Evolutionary conservation across 1,139 yeast genomes (phyloP).

Genomic region (Hansenula sp.): DNA sequence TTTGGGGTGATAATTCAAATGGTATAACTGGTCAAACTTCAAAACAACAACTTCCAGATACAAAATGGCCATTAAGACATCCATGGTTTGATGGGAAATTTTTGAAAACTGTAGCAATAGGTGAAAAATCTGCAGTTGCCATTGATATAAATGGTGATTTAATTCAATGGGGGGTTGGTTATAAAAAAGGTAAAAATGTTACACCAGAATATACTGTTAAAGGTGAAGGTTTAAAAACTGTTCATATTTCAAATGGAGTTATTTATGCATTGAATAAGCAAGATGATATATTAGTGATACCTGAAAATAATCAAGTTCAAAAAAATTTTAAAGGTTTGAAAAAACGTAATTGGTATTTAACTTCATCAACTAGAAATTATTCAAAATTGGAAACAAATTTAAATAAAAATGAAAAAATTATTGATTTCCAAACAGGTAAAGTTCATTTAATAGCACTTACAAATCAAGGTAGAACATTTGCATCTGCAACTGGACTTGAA

Average conservation of each 20-base stretch:
- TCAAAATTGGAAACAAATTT: constrained; percentile 10
- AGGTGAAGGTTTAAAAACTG: constrained; percentile 41
- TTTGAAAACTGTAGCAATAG: constrained; percentile 54
- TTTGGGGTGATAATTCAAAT: constrained; percentile 44
- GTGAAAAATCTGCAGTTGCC: constrained; percentile 54
- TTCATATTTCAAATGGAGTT: constrained; percentile 47
- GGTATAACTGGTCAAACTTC: constrained; percentile 35
- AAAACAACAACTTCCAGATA: constrained; percentile 28
- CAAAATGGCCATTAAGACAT: constrained; percentile 55
- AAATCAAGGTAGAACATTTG: constrained; percentile 57
- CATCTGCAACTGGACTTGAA: constrained; percentile 50
- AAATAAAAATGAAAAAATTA: constrained; percentile 40
- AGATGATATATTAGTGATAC: constrained; percentile 36
- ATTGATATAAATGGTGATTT: constrained; percentile 69
- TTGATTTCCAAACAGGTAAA: constrained; percentile 54
- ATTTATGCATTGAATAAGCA: constrained; percentile 56
- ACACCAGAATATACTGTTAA: constrained; percentile 23
- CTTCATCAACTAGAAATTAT: constrained; percentile 19
- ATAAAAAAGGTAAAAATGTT: constrained; percentile 9
- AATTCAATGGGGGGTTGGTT: constrained; percentile 59
- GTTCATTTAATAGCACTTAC: constrained; percentile 64
- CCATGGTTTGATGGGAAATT: constrained; percentile 58
- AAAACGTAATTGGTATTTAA: constrained; percentile 14
- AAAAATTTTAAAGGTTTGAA: neutral
- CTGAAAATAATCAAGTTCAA: neutral